phyloP scores from a whole-genome alignment of 306 rosid genomes.

The Ormosia emarginata region DNA sequence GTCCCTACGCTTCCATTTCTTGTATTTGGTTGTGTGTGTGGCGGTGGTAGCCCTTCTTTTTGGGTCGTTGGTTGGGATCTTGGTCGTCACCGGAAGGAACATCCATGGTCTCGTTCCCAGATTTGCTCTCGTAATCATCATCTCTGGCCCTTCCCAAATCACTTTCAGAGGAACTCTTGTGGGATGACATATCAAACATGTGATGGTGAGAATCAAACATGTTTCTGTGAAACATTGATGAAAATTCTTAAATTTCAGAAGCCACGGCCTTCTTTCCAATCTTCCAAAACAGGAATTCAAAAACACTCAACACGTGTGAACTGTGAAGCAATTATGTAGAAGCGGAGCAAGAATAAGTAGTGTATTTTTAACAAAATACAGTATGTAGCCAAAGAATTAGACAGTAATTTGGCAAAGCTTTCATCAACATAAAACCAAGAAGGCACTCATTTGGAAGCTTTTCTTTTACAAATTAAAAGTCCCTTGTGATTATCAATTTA shows the following conservation, averaged over 20 bases:
- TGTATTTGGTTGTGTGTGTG: conserved; percentile 87
- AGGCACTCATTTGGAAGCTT: neutral
- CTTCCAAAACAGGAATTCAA: conserved; percentile 8
- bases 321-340: neutral
- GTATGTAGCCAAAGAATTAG: neutral
- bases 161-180: conserved; percentile 35
- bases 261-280: conserved; percentile 1
- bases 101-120: conserved; percentile 57
- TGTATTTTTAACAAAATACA: neutral
- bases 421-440: neutral
- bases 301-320: neutral
- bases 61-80: conserved; percentile 53
- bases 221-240: conserved; percentile 46
- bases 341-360: neutral
- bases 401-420: neutral
- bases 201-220: conserved; percentile 23
- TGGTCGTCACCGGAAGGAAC: conserved; percentile 66
- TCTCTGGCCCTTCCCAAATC: conserved; percentile 41
- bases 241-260: neutral
- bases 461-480: neutral
- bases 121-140: conserved; percentile 56
- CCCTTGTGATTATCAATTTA: neutral
- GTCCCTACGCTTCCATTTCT: conserved; percentile 75
- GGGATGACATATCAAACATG: conserved; percentile 38
- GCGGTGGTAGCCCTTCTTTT: conserved; percentile 74